Conservation (phyloP, 2,329 filamentous ascomycete genomes). For the Diplodia corticola region DNA sequence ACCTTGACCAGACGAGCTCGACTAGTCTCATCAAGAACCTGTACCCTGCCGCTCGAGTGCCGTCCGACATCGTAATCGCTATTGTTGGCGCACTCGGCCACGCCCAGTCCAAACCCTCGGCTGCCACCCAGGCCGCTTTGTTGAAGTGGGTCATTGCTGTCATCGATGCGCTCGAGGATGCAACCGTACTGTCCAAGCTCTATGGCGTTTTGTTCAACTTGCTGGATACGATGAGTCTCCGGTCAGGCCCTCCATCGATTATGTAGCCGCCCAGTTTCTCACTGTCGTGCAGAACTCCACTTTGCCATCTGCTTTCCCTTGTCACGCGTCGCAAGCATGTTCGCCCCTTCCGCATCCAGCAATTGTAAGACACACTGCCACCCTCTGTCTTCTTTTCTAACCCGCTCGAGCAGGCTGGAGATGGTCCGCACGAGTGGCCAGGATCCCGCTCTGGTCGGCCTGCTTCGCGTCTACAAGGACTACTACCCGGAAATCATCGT, state of each 20-base stretch:
- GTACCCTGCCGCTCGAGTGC: conserved; percentile 69
- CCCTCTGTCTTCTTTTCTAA: background rate
- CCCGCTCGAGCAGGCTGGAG: conserved; percentile 43
- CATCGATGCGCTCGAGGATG: conserved; percentile 68
- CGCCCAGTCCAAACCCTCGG: conserved; percentile 71
- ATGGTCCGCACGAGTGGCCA: conserved; percentile 54
- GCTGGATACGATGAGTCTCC: conserved; percentile 75
- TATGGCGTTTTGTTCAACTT: conserved; percentile 80
- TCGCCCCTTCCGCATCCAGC: conserved; percentile 78
- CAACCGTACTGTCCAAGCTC: conserved; percentile 63
- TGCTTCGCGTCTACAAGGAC: conserved; percentile 83
- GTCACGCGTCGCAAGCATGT: conserved; percentile 82
- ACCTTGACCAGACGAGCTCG: conserved; percentile 74
- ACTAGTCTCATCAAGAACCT: conserved; percentile 70
- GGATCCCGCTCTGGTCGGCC: conserved; percentile 71
- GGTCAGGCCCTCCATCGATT: conserved; percentile 45
- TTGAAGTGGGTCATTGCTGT: conserved; percentile 78
- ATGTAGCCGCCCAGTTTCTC: conserved; percentile 17
- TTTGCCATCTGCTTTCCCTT: conserved; percentile 77
- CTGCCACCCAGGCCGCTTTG: conserved; percentile 68
- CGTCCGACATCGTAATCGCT: conserved; percentile 61
- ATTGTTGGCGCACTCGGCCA: conserved; percentile 75
- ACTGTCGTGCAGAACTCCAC: conserved; percentile 41
- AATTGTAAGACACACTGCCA: conserved; percentile 48
- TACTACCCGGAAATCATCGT: conserved; percentile 89